A percentile compares a stretch with the other conserved stretches of the same genome.
These are phyloP conservation scores for Trichoderma polysporum DNA, from an alignment of 2,329 filamentous ascomycete genomes.

Conservation along the genomic window DNA sequence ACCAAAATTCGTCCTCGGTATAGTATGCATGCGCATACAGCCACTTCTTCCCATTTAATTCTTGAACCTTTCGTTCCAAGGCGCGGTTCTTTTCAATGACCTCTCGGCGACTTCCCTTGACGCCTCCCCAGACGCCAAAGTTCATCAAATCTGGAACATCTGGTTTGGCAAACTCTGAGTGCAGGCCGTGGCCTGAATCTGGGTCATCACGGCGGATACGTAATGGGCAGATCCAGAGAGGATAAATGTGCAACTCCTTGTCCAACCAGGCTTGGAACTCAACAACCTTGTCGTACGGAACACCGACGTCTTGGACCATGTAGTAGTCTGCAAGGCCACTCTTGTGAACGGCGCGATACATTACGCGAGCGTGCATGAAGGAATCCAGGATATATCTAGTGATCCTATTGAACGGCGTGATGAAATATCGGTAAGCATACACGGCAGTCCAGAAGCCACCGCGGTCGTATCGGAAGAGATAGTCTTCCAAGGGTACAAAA, in stretches of 20 bases:
- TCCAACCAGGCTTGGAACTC: slow-evolving; percentile 52
- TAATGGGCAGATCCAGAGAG: slow-evolving; percentile 58
- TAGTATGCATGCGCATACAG: slow-evolving; percentile 70
- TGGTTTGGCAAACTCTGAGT: slow-evolving; percentile 45
- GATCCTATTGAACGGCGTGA: slow-evolving; percentile 62
- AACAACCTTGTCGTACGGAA: slow-evolving; percentile 44
- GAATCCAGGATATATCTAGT: slow-evolving; percentile 62
- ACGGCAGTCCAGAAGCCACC: slow-evolving; percentile 67
- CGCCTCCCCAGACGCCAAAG: slow-evolving; percentile 62
- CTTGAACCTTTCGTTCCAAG: slow-evolving; percentile 59
- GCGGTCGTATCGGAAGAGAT: slow-evolving; percentile 70
- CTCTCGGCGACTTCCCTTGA: slow-evolving; percentile 41
- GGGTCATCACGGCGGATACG: slow-evolving; percentile 43
- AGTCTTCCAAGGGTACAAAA: slow-evolving; percentile 62
- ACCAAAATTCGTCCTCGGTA: slow-evolving; percentile 67
- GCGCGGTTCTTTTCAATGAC: slow-evolving; percentile 57
- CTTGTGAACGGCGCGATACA: slow-evolving; percentile 65
- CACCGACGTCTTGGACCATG: slow-evolving; percentile 64
- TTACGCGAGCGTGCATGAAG: slow-evolving; percentile 62
- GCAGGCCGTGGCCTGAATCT: slow-evolving; percentile 46
- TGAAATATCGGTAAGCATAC: slow-evolving; percentile 64
- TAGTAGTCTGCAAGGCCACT: slow-evolving; percentile 59
- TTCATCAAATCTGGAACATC: slow-evolving; percentile 51
- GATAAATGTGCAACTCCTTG: slow-evolving; percentile 47
- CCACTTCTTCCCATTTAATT: slow-evolving; percentile 66